Evolutionary conservation across 2,329 filamentous ascomycete species (phyloP).

Genomic region (Decorospora gaudefroyi): DNA sequence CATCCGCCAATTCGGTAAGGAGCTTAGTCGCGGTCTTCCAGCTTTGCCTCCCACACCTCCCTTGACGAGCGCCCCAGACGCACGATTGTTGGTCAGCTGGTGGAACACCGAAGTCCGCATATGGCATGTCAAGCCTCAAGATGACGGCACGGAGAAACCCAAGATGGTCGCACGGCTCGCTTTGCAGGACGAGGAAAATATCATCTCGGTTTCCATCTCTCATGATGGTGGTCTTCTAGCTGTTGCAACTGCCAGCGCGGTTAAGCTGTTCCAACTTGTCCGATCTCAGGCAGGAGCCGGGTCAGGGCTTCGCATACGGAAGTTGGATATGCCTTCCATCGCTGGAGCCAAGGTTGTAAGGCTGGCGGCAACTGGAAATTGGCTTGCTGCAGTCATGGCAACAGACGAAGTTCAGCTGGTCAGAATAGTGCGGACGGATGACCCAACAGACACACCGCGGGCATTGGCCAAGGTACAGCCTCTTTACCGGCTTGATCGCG

Average conservation of each 20-base stretch:
- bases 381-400: slow-evolving; percentile 63
- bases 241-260: slow-evolving; percentile 72
- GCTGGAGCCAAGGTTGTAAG: slow-evolving; percentile 72
- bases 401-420: slow-evolving; percentile 53
- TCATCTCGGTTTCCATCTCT: slow-evolving; percentile 75
- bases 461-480: slow-evolving; percentile 47
- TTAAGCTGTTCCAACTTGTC: slow-evolving; percentile 76
- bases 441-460: slow-evolving; percentile 44
- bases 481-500: slow-evolving; percentile 47
- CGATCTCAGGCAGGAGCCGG: slow-evolving; percentile 57
- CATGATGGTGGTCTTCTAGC: slow-evolving; percentile 72
- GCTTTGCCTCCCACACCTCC: slow-evolving; percentile 79
- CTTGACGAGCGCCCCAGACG: slow-evolving; percentile 71
- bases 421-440: slow-evolving; percentile 54
- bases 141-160: slow-evolving; percentile 52
- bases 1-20: slow-evolving; percentile 73
- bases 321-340: slow-evolving; percentile 65
- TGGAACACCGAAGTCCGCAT: slow-evolving; percentile 88
- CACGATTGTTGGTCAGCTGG: slow-evolving; percentile 83
- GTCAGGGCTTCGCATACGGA: slow-evolving; percentile 70
- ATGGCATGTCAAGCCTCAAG: slow-evolving; percentile 66
- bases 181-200: slow-evolving; percentile 72
- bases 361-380: slow-evolving; percentile 71
- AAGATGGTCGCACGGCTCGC: slow-evolving; percentile 49
- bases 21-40: slow-evolving; percentile 81